Percentiles rank a stretch among this genome's conserved stretches.
Evolutionary conservation across 331 rosid species (phyloP).

Genomic region (Malus hybrid): DNA sequence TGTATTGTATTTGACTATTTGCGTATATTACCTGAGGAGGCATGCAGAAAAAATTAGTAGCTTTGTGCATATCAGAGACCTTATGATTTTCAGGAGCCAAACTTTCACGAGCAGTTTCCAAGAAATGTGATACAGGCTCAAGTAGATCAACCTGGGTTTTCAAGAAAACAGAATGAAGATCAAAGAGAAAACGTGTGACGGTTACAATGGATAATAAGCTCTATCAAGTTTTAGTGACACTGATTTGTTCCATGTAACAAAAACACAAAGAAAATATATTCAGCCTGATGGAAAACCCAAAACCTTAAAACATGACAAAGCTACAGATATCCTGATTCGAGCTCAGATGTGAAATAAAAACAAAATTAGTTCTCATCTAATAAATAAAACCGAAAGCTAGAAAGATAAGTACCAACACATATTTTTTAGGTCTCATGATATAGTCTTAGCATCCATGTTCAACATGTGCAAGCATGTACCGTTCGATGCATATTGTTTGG

Average conservation of each 20-base stretch:
- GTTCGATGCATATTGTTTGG: no score
- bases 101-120: conserved; percentile 76
- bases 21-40: conserved; percentile 72
- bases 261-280: background rate
- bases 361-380: background rate
- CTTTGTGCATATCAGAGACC: conserved; percentile 53
- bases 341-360: background rate
- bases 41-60: conserved; percentile 64
- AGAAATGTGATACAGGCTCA: conserved; percentile 92
- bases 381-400: background rate
- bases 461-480: no score
- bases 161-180: conserved; percentile 11
- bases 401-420: background rate
- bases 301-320: background rate
- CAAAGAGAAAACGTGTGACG: background rate
- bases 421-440: background rate
- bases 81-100: conserved; percentile 42
- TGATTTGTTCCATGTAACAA: background rate
- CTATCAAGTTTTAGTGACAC: background rate
- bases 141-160: conserved; percentile 84
- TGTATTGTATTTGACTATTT: background rate
- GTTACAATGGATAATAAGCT: background rate
- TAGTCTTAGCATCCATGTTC: no score
- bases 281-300: background rate
- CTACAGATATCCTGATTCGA: background rate